These are phyloP conservation scores for Colletotrichum higginsianum DNA, from an alignment of 2,329 filamentous ascomycete genomes.

Conservation along the genomic window DNA sequence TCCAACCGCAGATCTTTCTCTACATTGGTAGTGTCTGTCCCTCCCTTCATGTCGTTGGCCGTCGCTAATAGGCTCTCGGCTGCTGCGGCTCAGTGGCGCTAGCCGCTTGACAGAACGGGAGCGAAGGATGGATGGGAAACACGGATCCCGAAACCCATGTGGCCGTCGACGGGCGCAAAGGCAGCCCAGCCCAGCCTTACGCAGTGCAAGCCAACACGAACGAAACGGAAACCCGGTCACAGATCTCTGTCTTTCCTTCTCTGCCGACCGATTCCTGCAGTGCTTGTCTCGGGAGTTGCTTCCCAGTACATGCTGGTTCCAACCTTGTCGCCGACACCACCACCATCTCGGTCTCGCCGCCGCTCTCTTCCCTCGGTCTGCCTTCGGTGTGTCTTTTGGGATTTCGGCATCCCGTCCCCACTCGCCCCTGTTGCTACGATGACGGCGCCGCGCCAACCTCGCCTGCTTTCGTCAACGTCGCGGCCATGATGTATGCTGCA, in stretches of 20 bases:
- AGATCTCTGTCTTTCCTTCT: not conserved
- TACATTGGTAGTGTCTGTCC: not conserved
- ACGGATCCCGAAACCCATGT: conserved; percentile 11
- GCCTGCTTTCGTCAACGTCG: conserved; percentile 2
- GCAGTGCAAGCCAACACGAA: not conserved
- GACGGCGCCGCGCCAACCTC: not conserved
- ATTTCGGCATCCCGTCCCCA: conserved; percentile 19
- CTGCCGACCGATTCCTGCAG: not conserved
- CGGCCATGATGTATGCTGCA: not conserved
- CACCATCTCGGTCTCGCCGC: not conserved
- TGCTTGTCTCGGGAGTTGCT: no score
- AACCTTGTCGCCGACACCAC: not conserved
- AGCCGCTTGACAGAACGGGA: conserved; percentile 12
- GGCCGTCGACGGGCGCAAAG: conserved; percentile 1
- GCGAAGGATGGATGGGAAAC: conserved; percentile 17
- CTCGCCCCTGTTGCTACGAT: not conserved
- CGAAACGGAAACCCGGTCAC: not conserved
- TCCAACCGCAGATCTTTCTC: not conserved
- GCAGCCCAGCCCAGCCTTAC: not conserved
- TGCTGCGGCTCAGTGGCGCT: conserved; percentile 20
- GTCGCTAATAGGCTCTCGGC: not conserved
- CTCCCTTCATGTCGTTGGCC: not conserved
- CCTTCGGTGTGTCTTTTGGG: conserved; percentile 20
- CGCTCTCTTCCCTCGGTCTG: conserved; percentile 22
- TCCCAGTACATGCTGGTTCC: not conserved